phyloP scores from a whole-genome alignment of 1,139 yeast species.

The Debaryomyces coudertii region DNA sequence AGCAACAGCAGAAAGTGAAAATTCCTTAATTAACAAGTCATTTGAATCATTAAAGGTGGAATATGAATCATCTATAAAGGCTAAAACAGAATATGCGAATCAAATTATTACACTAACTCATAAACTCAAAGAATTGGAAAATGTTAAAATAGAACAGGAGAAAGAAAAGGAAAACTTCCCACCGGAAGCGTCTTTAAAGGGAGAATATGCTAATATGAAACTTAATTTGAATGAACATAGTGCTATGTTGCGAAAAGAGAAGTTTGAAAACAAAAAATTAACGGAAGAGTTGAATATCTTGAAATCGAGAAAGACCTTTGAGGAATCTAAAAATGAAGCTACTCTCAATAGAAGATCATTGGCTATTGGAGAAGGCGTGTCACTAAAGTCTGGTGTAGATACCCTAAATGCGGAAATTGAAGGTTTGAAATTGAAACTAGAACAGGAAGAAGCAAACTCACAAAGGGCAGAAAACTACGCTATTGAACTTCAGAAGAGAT shows the following conservation, averaged over 20 bases:
- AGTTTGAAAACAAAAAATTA: conserved; percentile 56
- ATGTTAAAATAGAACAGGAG: conserved; percentile 19
- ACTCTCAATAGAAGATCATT: conserved; percentile 30
- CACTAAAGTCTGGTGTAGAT: conserved; percentile 24
- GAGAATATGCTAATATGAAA: conserved; percentile 54
- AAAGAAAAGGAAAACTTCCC: conserved; percentile 41
- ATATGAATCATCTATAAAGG: conserved; percentile 31
- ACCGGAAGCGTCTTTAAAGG: conserved; percentile 39
- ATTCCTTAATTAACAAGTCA: conserved; percentile 18
- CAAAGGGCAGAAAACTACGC: conserved; percentile 51
- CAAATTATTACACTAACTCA: conserved; percentile 29
- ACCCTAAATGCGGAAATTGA: conserved; percentile 38
- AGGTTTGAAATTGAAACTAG: conserved; percentile 36
- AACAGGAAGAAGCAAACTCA: conserved; percentile 47
- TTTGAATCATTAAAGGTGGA: conserved; percentile 37
- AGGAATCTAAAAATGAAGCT: conserved; percentile 17
- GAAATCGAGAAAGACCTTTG: conserved; percentile 44
- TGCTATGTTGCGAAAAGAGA: conserved; percentile 54
- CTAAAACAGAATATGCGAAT: conserved; percentile 31
- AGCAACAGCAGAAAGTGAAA: conserved; percentile 15
- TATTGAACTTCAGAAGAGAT: conserved; percentile 48
- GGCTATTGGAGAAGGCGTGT: conserved; percentile 38
- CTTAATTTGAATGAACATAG: conserved; percentile 56
- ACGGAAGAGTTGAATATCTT: conserved; percentile 61
- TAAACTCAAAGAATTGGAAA: conserved; percentile 27